phyloP scores from a whole-genome alignment of 139 green algal genomes.

The Spirogloea muscicola region DNA sequence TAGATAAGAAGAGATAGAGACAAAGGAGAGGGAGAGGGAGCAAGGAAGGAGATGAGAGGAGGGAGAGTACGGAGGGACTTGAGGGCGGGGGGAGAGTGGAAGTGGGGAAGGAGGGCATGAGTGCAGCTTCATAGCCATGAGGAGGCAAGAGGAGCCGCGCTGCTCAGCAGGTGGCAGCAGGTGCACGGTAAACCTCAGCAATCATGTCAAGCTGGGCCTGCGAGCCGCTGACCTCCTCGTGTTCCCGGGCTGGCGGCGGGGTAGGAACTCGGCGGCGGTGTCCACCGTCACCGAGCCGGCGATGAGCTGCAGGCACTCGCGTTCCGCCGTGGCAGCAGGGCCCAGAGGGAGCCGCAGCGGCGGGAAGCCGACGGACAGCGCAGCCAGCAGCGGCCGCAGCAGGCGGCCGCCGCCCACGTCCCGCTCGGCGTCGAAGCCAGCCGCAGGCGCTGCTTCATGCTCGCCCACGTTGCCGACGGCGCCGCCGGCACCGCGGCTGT shows the following conservation, averaged over 20 bases:
- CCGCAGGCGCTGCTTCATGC: neutral
- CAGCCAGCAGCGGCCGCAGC: slow-evolving; percentile 1
- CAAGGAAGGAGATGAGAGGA: neutral
- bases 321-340: neutral
- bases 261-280: slow-evolving; percentile 20
- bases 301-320: neutral
- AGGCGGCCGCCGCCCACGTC: slow-evolving; percentile 7
- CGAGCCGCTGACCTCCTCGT: slow-evolving; percentile 2
- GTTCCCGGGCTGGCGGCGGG: neutral
- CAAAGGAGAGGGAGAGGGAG: neutral
- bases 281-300: slow-evolving; percentile 18
- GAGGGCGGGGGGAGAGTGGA: neutral
- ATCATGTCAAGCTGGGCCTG: neutral
- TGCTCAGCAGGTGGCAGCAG: no score
- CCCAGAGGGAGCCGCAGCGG: neutral
- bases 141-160: no score
- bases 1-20: slow-evolving; percentile 12
- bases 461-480: no score
- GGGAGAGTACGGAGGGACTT: neutral
- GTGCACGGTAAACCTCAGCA: neutral
- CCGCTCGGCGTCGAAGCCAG: slow-evolving; percentile 7
- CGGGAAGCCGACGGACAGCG: slow-evolving; percentile 6
- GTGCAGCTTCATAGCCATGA: no score
- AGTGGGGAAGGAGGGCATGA: neutral
- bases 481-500: no score